These are phyloP conservation scores for Spiraea crenata DNA, from an alignment of 331 rosid genomes.

Conservation along the genomic window DNA sequence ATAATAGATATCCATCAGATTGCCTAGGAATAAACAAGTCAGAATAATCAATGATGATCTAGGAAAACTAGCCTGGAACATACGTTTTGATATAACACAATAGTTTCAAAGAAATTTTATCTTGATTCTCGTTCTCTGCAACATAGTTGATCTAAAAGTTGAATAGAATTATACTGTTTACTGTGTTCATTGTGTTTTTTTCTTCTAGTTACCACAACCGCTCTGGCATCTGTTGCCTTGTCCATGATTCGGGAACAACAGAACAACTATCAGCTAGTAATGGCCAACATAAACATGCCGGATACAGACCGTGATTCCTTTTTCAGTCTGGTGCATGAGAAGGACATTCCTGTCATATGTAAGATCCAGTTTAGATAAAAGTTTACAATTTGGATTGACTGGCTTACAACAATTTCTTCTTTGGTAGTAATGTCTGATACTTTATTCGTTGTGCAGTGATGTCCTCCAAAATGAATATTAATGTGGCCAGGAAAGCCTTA, in stretches of 20 bases:
- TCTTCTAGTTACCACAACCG: slow-evolving; percentile 34
- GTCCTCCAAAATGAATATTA: slow-evolving; percentile 11
- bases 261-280: slow-evolving; percentile 23
- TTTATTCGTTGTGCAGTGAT: slow-evolving; percentile 19
- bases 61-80: not conserved
- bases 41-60: not conserved
- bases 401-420: not conserved
- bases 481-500: slow-evolving; percentile 23
- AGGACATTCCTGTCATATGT: slow-evolving; percentile 34
- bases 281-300: slow-evolving; percentile 28
- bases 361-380: not conserved
- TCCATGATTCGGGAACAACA: slow-evolving; percentile 27
- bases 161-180: not conserved
- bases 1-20: not conserved
- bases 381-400: not conserved
- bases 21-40: no score
- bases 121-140: not conserved
- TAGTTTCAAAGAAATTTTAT: not conserved
- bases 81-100: not conserved
- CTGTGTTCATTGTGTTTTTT: not conserved
- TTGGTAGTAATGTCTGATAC: not conserved
- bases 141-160: not conserved
- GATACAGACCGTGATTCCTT: slow-evolving; percentile 23
- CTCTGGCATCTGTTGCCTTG: slow-evolving; percentile 31
- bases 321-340: slow-evolving; percentile 16